Evolutionary conservation across 2,329 filamentous ascomycete genomes (phyloP).

Genomic region (Aspergillus persii): DNA sequence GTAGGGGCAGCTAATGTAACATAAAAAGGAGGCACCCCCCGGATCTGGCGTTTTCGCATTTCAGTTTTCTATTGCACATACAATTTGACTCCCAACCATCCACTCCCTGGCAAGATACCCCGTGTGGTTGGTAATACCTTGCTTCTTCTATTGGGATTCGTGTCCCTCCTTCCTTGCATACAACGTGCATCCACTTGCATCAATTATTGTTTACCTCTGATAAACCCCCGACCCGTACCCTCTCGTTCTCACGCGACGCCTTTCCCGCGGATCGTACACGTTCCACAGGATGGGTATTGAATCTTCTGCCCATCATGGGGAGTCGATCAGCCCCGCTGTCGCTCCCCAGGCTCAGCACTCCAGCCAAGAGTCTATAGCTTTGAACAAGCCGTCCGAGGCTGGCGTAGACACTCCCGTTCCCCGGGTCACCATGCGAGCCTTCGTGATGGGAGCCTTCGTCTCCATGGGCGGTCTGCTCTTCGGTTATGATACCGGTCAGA

Average conservation of each 20-base stretch:
- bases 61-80: background rate
- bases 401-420: conserved; percentile 33
- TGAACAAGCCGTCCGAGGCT: conserved; percentile 23
- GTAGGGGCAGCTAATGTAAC: background rate
- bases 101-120: background rate
- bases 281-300: conserved; percentile 29
- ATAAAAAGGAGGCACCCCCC: conserved; percentile 7
- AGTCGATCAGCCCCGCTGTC: conserved; percentile 29
- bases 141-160: background rate
- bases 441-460: conserved; percentile 44
- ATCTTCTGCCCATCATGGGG: conserved; percentile 29
- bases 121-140: background rate
- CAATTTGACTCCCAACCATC: background rate
- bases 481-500: conserved; percentile 47
- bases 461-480: conserved; percentile 49
- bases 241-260: background rate
- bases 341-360: conserved; percentile 19
- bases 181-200: background rate
- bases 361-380: conserved; percentile 23
- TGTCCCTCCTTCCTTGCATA: background rate
- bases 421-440: conserved; percentile 36
- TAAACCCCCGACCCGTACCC: background rate
- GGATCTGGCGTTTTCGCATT: conserved; percentile 3
- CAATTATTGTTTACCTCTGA: background rate
- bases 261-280: background rate